Evolutionary conservation across 2,329 filamentous ascomycete species (phyloP), one percentile per base, ranked within the genome.

Genomic region (Purpureocillium lavendulum): DNA sequence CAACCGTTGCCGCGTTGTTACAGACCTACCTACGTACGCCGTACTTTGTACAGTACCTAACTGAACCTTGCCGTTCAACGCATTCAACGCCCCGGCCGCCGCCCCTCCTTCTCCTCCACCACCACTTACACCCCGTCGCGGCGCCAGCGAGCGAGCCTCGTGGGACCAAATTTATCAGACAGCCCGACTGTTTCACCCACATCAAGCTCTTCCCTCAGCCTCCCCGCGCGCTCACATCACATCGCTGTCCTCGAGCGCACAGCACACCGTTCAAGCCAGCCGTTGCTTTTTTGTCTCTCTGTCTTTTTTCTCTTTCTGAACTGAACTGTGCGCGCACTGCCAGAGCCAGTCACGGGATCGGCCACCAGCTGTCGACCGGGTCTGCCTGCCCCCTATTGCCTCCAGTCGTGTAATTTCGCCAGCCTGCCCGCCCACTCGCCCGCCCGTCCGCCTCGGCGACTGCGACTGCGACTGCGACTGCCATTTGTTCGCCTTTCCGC

Each of bases 71-170:
- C n/a, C n/a, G n/a, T n/a, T n/a, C n/a, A n/a, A n/a, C n/a, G n/a
- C 10, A 26, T 26, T 26, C 21, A 26, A 26, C 21, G 10, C 21
- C 5, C 21, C 21, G 21, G 6, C 6, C 10, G 21, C 21, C 21
- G 21, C 21, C 21, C 21, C 21, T 26, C 21, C 21, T 26, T 26
- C 21, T 10, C 21, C 21, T 26, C 21, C 21, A 6, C 10, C 39
- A 35, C 39, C 39, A 41, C 40, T 41, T 41, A 41, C 33, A 41
- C 21, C 21, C 40, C 34, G 26, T 14, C 14, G 16, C 24, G 24
- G 35, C 18, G 34, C 21, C 6, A 26, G 21, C 21, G 21, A 26
- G 21, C 21, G 21, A 26, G 21, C 21, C 21, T 26, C 21, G 21
- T 26, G 21, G 21, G 21, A 26, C 21, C 21, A 26, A 26, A 26